phyloP scores from a whole-genome alignment of 345 rosid genomes.

The Gynandropsis gynandra region DNA sequence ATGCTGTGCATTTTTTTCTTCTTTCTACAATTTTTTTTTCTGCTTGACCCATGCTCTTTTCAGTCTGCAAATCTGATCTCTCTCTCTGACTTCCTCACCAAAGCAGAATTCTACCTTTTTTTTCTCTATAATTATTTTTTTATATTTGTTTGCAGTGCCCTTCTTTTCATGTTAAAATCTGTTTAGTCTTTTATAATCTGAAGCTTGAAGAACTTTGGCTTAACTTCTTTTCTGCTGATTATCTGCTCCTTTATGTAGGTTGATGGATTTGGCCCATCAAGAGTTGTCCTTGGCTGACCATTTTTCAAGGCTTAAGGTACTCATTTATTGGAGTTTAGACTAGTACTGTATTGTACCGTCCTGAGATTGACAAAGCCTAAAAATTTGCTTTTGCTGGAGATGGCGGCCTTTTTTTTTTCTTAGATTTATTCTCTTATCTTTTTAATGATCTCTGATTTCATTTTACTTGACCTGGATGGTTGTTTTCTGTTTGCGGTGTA shows the following conservation, averaged over 20 bases:
- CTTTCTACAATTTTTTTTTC: constrained; percentile 5
- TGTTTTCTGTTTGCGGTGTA: too few species aligned
- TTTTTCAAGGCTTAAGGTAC: constrained; percentile 81
- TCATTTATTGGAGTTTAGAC: constrained; percentile 8
- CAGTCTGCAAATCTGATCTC: constrained; percentile 8
- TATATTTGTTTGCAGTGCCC: constrained; percentile 5
- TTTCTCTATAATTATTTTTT: constrained; percentile 3
- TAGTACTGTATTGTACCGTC: neutral
- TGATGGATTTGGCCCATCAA: constrained; percentile 84
- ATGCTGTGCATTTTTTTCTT: constrained; percentile 5
- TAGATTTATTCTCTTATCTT: too few species aligned
- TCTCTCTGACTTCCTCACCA: constrained; percentile 10
- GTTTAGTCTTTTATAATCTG: constrained; percentile 7
- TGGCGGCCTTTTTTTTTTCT: neutral
- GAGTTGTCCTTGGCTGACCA: constrained; percentile 86
- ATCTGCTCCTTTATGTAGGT: constrained; percentile 37
- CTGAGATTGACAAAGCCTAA: neutral
- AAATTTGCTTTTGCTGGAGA: constrained; percentile 10
- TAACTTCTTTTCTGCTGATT: constrained; percentile 9
- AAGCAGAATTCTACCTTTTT: constrained; percentile 4
- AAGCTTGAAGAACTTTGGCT: constrained; percentile 3
- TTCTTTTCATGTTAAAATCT: neutral
- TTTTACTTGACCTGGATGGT: too few species aligned
- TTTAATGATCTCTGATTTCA: too few species aligned
- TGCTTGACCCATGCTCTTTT: constrained; percentile 7